Conservation (phyloP, 2,329 filamentous ascomycete genomes). For the Sclerotinia sclerotiorum region DNA sequence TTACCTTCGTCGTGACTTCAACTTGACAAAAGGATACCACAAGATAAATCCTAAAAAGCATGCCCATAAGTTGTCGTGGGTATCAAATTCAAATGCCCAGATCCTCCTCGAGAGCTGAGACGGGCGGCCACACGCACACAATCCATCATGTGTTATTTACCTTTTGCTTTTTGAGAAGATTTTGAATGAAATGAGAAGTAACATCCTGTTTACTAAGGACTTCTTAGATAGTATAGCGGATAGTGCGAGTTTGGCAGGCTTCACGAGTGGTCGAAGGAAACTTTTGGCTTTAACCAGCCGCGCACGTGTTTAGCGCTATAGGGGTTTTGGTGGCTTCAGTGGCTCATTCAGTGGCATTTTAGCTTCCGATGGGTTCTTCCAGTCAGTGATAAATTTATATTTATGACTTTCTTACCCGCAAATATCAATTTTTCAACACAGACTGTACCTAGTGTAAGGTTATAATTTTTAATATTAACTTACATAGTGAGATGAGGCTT, state of each 20-base stretch:
- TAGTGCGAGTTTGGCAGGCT: not conserved
- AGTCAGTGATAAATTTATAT: conserved; percentile 1
- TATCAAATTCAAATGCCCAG: not conserved
- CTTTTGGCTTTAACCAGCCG: not conserved
- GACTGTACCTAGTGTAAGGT: no score
- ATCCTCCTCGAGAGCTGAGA: not conserved
- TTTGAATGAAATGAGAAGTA: not conserved
- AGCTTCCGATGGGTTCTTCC: not conserved
- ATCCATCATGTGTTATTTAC: conserved; percentile 1
- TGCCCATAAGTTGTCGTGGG: not conserved
- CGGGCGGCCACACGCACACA: not conserved
- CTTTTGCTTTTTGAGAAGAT: not conserved
- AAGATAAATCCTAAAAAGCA: not conserved
- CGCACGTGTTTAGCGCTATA: conserved; percentile 3
- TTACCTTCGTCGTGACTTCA: conserved; percentile 1
- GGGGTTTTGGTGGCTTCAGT: not conserved
- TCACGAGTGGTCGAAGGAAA: not conserved
- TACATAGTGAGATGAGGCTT: not conserved
- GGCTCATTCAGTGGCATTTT: conserved; percentile 5
- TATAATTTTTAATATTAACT: not conserved
- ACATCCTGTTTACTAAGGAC: not conserved
- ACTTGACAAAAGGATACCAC: not conserved
- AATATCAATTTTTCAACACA: not conserved
- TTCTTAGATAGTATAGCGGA: not conserved
- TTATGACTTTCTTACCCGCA: not conserved